Base-by-base conservation (phyloP, 371 early-diverging fungal genomes). In the Mucor ambiguus region DNA sequence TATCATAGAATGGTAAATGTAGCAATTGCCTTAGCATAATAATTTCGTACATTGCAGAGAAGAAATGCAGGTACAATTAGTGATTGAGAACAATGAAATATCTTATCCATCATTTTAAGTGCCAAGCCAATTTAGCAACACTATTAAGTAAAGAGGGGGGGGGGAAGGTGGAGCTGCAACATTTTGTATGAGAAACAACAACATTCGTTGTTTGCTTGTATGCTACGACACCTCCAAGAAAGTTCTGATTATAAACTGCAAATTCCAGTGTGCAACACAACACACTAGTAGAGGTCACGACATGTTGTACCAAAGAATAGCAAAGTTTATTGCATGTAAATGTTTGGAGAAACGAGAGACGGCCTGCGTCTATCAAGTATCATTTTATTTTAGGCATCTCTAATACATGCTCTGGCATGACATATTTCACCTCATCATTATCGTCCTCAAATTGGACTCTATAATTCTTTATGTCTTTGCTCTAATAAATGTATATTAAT, bases 401-500 rank as follows among this genome's bases (percentile, higher is more conserved):
- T 63, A 90, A 67, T 30, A 88, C 87, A 60, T 75, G 74, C 20
- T 69, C 67, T 26, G 84, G 78, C 59, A 73, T 61, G 7, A 87
- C 85, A 30, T 75, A 70, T 58, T 85, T 77, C 8, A 81, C 75
- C 41, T 77, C 75, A 29, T 82, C 80, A 58, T 86, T 83, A 64
- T 89, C 90, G 70, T 91, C 91, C 59, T 89, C 91, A 66, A 89
- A 91, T 52, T 79, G 79, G 8, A 88, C 79, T 60, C 77, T 71
- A 71, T 89, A 89, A 24, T 52, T 65, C 18, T 79, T 78, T 8
- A 72, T 66, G 52, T 78, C 82, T 57, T 80, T 81, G 67, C 72
- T 75, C 80, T 84, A 58, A 28, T 24, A 49, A 28, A 22, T 18
- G 49, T 32, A 58, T 52, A 14, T 28, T 52, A 52, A 52, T 52